Percentiles rank a stretch among this genome's conserved stretches.
phyloP scores from a whole-genome alignment of 202 grass and related monocot species.

The Carex sylvatica region DNA sequence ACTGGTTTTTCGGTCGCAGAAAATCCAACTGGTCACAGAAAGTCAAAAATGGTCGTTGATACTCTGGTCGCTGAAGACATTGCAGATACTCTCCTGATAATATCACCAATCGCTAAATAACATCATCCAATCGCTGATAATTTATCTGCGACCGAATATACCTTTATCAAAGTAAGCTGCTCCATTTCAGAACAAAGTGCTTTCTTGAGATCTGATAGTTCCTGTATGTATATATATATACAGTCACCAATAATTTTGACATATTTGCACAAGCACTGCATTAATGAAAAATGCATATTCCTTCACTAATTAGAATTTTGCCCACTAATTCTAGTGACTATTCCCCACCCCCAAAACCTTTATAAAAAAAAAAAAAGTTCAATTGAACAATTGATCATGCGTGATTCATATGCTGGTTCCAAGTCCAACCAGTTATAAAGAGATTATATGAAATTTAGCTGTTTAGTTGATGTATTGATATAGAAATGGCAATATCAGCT shows the following conservation, averaged over 20 bases:
- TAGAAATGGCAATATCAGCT: background rate
- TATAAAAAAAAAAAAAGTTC: background rate
- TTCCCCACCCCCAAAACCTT: background rate
- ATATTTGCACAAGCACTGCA: background rate
- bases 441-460: background rate
- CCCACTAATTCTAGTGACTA: background rate
- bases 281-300: background rate
- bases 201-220: slow-evolving; percentile 72
- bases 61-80: no score
- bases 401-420: background rate
- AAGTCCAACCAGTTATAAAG: background rate
- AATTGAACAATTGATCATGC: background rate
- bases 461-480: background rate
- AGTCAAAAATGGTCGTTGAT: no score
- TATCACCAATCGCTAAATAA: no score
- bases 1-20: no score
- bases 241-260: no score
- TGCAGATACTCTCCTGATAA: no score
- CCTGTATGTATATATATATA: slow-evolving; percentile 45
- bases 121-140: no score
- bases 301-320: background rate
- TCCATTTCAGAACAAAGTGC: slow-evolving; percentile 68
- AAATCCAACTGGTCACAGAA: no score
- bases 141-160: no score
- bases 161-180: slow-evolving; percentile 60